Percentiles rank a stretch among this genome's conserved stretches.
These are phyloP conservation scores for Pestalotiopsis sp. DNA, from an alignment of 2,329 filamentous ascomycete species.

Conservation along the genomic window DNA sequence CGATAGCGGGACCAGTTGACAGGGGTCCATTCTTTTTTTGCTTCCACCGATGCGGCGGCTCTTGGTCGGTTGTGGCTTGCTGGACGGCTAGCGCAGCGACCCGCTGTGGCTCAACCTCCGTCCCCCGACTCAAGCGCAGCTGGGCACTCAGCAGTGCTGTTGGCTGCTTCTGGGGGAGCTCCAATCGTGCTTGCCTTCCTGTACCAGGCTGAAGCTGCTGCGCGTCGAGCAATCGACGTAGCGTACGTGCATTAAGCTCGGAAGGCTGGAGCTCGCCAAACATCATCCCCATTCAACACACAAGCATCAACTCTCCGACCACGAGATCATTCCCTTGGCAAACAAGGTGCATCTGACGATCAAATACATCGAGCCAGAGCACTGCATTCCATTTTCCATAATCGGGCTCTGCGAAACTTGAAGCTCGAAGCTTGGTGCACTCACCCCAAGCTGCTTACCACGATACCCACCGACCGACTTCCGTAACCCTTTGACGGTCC, in stretches of 20 bases:
- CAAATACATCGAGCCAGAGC: not conserved
- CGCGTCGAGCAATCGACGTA: constrained; percentile 9
- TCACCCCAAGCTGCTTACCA: not conserved
- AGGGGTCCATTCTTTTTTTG: constrained; percentile 1
- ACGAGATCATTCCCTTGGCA: not conserved
- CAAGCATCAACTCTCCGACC: not conserved
- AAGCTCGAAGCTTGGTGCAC: constrained; percentile 1
- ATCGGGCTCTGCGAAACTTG: not conserved
- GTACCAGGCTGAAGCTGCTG: constrained; percentile 8
- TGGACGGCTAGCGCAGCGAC: not conserved
- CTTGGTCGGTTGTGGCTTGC: not conserved
- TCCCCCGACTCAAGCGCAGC: not conserved
- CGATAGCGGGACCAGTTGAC: constrained; percentile 7
- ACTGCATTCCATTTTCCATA: not conserved
- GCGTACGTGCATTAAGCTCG: not conserved
- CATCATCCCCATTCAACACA: not conserved
- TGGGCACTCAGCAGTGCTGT: not conserved
- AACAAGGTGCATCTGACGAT: not conserved
- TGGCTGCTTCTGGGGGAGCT: not conserved
- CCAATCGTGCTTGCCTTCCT: not conserved
- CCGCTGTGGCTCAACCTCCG: constrained; percentile 8
- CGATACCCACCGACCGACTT: not conserved
- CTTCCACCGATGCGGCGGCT: not conserved
- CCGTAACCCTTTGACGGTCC: not conserved
- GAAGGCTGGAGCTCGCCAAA: constrained; percentile 12